These are phyloP conservation scores for Triadica sebifera DNA, from an alignment of 345 rosid species.

Conservation along the genomic window DNA sequence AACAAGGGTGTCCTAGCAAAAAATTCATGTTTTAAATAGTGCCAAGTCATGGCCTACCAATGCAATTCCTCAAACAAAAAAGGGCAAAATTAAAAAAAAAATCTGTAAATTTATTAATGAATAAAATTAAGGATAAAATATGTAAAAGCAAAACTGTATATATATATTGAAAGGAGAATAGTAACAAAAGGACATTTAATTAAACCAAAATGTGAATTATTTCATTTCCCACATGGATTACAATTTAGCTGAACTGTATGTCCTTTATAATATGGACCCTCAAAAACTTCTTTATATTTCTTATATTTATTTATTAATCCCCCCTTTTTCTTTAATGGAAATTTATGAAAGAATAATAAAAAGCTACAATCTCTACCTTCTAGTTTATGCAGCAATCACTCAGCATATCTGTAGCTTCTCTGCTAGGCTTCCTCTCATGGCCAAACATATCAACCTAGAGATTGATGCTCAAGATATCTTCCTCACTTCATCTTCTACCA, in stretches of 20 bases:
- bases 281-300: slow-evolving; percentile 17
- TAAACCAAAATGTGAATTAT: no score
- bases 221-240: slow-evolving; percentile 29
- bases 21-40: neutral
- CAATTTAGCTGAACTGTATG: slow-evolving; percentile 35
- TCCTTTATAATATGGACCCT: slow-evolving; percentile 28
- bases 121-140: no score
- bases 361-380: slow-evolving; percentile 12
- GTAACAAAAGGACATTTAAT: no score
- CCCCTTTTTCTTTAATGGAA: slow-evolving; percentile 1
- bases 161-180: no score
- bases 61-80: neutral
- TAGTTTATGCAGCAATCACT: slow-evolving; percentile 29
- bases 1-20: neutral
- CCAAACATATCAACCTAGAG: slow-evolving; percentile 45
- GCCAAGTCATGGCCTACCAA: slow-evolving; percentile 1
- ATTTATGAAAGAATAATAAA: slow-evolving; percentile 26
- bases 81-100: neutral
- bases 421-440: slow-evolving; percentile 29
- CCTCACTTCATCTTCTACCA: slow-evolving; percentile 9
- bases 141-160: no score
- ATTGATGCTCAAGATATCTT: slow-evolving; percentile 38
- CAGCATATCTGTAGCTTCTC: slow-evolving; percentile 25
- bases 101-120: no score
- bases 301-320: slow-evolving; percentile 5